A percentile compares a stretch with the other conserved stretches of the same genome.
Evolutionary conservation across 2,329 filamentous ascomycete species (phyloP).

Genomic region (Dryadomyces sulphureus): DNA sequence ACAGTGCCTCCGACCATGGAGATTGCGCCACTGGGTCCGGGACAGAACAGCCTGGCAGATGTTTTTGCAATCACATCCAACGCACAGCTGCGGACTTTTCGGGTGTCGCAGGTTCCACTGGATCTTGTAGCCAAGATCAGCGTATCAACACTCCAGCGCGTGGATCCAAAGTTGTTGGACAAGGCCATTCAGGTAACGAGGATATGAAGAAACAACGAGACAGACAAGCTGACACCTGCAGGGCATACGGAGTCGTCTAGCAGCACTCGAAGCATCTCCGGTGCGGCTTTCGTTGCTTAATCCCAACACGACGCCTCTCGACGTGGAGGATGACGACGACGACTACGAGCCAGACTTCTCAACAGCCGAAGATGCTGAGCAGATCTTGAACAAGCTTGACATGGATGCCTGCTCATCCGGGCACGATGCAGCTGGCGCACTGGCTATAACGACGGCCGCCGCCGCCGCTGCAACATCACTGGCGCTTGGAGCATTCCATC

Average conservation of each 20-base stretch:
- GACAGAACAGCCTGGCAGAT: constrained; percentile 59
- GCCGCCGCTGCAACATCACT: constrained; percentile 36
- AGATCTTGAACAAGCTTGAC: constrained; percentile 65
- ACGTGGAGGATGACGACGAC: constrained; percentile 59
- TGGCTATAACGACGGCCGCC: constrained; percentile 8
- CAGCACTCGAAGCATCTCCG: constrained; percentile 26
- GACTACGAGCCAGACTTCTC: constrained; percentile 87
- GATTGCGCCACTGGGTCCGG: constrained; percentile 58
- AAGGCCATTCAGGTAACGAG: constrained; percentile 40
- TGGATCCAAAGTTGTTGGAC: constrained; percentile 54
- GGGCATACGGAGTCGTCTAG: constrained; percentile 37
- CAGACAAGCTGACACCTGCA: constrained; percentile 10
- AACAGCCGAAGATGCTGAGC: constrained; percentile 60
- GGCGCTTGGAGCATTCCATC: constrained; percentile 61
- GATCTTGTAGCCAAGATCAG: constrained; percentile 67
- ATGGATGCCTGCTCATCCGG: constrained; percentile 37
- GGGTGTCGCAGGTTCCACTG: constrained; percentile 64
- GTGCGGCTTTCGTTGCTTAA: constrained; percentile 31
- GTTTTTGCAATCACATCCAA: constrained; percentile 77
- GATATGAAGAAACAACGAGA: not conserved
- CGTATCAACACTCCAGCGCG: constrained; percentile 58
- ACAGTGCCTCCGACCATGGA: constrained; percentile 23
- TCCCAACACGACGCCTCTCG: constrained; percentile 43
- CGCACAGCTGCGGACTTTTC: constrained; percentile 59
- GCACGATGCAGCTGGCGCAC: constrained; percentile 18